Evolutionary conservation across 2,329 filamentous ascomycete genomes (phyloP).

Genomic region (Trichophyton schoenleinii): DNA sequence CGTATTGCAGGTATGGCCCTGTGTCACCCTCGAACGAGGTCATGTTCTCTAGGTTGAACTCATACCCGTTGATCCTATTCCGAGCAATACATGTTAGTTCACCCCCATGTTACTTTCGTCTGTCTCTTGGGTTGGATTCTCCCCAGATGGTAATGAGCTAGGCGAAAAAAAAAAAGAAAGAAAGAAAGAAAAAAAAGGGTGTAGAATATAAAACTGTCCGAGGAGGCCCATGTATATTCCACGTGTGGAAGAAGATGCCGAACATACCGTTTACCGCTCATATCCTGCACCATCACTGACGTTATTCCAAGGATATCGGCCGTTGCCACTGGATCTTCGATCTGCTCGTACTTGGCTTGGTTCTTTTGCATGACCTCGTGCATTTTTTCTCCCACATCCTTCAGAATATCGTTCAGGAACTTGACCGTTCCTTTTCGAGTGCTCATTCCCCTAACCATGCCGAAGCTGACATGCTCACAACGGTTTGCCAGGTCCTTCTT

Average conservation of each 20-base stretch:
- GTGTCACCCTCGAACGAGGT: constrained; percentile 55
- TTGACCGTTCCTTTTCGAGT: constrained; percentile 60
- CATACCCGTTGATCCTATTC: constrained; percentile 48
- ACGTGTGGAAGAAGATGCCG: background rate
- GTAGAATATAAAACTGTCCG: background rate
- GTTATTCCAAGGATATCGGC: constrained; percentile 88
- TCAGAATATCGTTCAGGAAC: constrained; percentile 60
- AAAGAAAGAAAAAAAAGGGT: background rate
- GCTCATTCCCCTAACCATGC: constrained; percentile 54
- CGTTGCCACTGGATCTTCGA: constrained; percentile 66
- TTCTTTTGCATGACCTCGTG: constrained; percentile 94
- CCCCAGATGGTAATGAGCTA: too few species aligned
- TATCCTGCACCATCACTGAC: constrained; percentile 95
- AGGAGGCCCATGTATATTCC: background rate
- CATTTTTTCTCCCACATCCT: constrained; percentile 84
- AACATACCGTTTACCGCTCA: constrained; percentile 76
- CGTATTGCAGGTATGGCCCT: constrained; percentile 54
- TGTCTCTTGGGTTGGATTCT: too few species aligned
- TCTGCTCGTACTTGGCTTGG: constrained; percentile 75
- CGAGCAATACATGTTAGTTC: background rate
- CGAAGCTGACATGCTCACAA: constrained; percentile 54
- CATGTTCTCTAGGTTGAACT: constrained; percentile 54
- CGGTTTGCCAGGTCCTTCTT: constrained; percentile 46
- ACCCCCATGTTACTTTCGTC: too few species aligned
- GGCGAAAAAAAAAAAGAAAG: background rate